These are phyloP conservation scores for Parietaria judaica DNA, from an alignment of 306 rosid genomes.

Conservation along the genomic window DNA sequence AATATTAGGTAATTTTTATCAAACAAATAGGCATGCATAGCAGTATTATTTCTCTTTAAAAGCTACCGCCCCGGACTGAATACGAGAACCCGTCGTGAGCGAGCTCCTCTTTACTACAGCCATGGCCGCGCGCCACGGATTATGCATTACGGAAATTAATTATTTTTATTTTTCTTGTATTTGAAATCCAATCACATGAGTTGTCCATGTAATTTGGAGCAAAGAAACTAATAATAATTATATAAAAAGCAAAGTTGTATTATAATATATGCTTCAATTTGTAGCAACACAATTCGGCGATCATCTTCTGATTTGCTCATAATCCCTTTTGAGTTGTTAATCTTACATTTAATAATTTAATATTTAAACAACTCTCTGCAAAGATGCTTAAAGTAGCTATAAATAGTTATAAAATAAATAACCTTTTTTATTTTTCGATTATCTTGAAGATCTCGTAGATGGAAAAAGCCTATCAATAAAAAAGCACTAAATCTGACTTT, in stretches of 20 bases:
- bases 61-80: no score
- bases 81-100: no score
- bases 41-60: no score
- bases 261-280: not conserved
- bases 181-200: not conserved
- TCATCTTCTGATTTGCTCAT: not conserved
- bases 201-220: not conserved
- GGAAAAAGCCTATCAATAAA: not conserved
- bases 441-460: not conserved
- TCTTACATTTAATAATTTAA: not conserved
- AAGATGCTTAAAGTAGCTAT: conserved; percentile 1
- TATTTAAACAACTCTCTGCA: not conserved
- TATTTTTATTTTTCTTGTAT: not conserved
- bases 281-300: not conserved
- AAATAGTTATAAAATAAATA: not conserved
- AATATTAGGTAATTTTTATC: no score
- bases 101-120: no score
- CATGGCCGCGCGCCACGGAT: no score
- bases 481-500: not conserved
- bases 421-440: not conserved
- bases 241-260: not conserved
- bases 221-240: not conserved
- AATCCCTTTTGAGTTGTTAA: conserved; percentile 10
- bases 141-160: not conserved
- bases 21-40: no score